Evolutionary conservation across 371 early-diverging fungal species (phyloP).

Genomic region (Polyrhizophydium stewartii): DNA sequence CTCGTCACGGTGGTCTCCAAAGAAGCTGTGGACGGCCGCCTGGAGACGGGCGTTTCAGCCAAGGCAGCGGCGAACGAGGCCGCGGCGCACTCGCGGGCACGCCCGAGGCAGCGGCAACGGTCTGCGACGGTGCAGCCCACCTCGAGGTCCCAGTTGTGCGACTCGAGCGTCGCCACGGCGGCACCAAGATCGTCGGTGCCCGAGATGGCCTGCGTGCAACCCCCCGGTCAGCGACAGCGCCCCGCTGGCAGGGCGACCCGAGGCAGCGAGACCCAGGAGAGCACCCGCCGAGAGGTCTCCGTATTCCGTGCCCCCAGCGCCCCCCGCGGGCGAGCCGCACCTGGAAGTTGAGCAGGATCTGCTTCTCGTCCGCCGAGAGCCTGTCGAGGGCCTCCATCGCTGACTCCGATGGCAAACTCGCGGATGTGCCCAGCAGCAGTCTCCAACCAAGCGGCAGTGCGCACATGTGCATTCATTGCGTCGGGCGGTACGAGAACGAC

Average conservation of each 20-base stretch:
- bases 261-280: not conserved
- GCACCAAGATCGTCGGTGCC: conserved; percentile 30
- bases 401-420: too few relatives aligned
- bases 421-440: too few relatives aligned
- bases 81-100: too few relatives aligned
- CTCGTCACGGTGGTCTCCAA: not conserved
- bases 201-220: conserved; percentile 38
- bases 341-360: conserved; percentile 31
- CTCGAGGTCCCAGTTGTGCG: conserved; percentile 32
- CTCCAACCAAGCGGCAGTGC: not conserved
- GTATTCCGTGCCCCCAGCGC: too few relatives aligned
- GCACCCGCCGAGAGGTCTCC: too few relatives aligned
- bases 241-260: too few relatives aligned
- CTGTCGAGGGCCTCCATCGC: conserved; percentile 16
- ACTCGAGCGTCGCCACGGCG: conserved; percentile 19
- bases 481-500: not conserved
- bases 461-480: not conserved
- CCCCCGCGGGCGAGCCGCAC: conserved; percentile 19
- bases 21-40: not conserved
- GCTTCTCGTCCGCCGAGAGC: conserved; percentile 28
- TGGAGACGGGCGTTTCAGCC: not conserved
- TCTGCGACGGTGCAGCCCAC: conserved; percentile 5
- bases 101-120: not conserved
- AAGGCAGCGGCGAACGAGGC: not conserved
- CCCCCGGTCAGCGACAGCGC: too few relatives aligned